phyloP scores from a whole-genome alignment of 2,329 filamentous ascomycete species.

The Keithomyces neogunnii region DNA sequence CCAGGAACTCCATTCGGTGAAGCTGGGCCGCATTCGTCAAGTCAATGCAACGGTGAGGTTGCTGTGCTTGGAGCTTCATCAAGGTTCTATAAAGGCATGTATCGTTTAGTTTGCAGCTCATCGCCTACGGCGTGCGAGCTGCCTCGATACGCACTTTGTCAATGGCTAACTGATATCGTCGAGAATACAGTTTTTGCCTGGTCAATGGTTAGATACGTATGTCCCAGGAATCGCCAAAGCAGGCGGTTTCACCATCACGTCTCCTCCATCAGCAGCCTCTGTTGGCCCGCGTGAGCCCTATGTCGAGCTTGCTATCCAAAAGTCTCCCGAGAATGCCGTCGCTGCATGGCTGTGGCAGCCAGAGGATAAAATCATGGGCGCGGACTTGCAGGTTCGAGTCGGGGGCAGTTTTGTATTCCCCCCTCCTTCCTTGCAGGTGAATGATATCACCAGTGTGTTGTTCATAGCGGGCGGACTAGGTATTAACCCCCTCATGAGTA shows the following conservation, averaged over 20 bases:
- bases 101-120: background rate
- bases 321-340: constrained; percentile 60
- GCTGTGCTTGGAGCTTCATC: constrained; percentile 53
- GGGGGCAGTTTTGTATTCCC: constrained; percentile 80
- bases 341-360: constrained; percentile 70
- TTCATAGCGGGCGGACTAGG: constrained; percentile 77
- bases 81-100: constrained; percentile 37
- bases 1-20: constrained; percentile 51
- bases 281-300: constrained; percentile 30
- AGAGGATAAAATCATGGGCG: constrained; percentile 44
- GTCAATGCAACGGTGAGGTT: constrained; percentile 61
- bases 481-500: constrained; percentile 73
- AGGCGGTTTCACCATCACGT: constrained; percentile 85
- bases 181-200: constrained; percentile 57
- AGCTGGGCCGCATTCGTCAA: constrained; percentile 49
- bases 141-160: background rate
- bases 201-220: constrained; percentile 84
- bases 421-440: constrained; percentile 35
- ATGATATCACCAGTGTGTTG: constrained; percentile 50
- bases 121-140: background rate
- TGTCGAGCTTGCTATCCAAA: constrained; percentile 72
- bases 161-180: background rate
- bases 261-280: constrained; percentile 49
- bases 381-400: constrained; percentile 57
- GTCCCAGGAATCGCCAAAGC: constrained; percentile 60